Evolutionary conservation across 495 filamentous ascomycete species (phyloP), one percentile per base, ranked within the genome.

Genomic region (Daldinia concentrica): DNA sequence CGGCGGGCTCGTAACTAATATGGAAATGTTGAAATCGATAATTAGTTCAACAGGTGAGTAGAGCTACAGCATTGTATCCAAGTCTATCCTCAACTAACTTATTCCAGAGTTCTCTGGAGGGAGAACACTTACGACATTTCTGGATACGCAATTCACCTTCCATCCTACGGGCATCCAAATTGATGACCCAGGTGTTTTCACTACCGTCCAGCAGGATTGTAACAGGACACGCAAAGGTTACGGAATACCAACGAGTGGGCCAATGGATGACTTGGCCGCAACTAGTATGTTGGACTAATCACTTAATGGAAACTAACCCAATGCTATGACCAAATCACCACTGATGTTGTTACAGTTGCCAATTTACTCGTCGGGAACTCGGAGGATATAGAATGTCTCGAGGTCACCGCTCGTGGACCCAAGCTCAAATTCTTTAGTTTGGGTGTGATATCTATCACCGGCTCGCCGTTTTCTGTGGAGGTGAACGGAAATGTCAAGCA

Each of bases 321-420:
- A 45, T 8, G 1, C 0, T 45, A 3, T 45, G 7, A 0, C n/a
- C 2, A 14, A 4, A 26, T 6, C 6, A 11, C n/a, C 7, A 6
- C 51, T 71, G 24, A 71, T 17, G 6, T 30, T 11, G 80, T 83
- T 27, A 80, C 79, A 67, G 81, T 89, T 55, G 86, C 85, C 3
- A 91, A 91, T 70, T 71, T 85, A 34, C 81, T 91, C 14, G 87
- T 87, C 24, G 88, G 86, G 0, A 91, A 90, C 64, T 60, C 79
- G 6, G 62, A 74, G 8, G 82, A 82, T 19, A 80, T 73, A 14
- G 89, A 89, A 76, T 82, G 79, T 0, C 75, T 91, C 1, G 88
- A 91, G 58, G 85, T 89, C 17, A 91, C 88, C 2, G 66, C 89
- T 5, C 82, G 77, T 24, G 89, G 88, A 1, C 88, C 88, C 1